phyloP scores from a whole-genome alignment of 1,284 basidiomycete species.

The Hymenochaete sp. region DNA sequence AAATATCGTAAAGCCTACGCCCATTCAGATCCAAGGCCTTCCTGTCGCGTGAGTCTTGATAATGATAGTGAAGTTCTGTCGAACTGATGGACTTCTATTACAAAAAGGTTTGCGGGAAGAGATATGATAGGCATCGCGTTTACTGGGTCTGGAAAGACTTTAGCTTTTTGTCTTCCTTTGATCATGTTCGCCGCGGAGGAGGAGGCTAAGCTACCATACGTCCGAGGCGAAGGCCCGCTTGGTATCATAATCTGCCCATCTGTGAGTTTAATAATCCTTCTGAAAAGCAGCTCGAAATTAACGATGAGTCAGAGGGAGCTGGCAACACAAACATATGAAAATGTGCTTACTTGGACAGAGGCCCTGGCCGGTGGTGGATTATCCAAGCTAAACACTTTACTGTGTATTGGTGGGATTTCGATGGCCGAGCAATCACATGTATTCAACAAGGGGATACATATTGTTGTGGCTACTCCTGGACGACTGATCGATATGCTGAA shows the following conservation, averaged over 20 bases:
- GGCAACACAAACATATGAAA: constrained; percentile 94
- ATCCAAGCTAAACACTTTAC: constrained; percentile 77
- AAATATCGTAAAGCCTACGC: constrained; percentile 83
- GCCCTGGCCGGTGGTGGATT: constrained; percentile 79
- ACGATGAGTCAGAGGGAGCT: constrained; percentile 55
- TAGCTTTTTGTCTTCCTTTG: constrained; percentile 88
- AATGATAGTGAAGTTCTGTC: neutral
- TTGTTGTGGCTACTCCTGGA: constrained; percentile 95
- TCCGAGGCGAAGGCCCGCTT: constrained; percentile 90
- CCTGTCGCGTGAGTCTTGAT: constrained; percentile 76
- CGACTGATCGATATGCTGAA: constrained; percentile 96
- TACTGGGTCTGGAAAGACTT: constrained; percentile 88
- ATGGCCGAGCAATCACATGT: constrained; percentile 95
- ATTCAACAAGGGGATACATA: constrained; percentile 84
- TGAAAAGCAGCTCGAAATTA: neutral
- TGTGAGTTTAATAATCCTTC: constrained; percentile 21
- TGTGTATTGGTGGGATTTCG: constrained; percentile 96
- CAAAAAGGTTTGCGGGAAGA: constrained; percentile 70
- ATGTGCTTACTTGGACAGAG: constrained; percentile 77
- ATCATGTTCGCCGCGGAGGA: constrained; percentile 94
- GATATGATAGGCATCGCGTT: constrained; percentile 96
- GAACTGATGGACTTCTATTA: neutral
- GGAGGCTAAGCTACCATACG: constrained; percentile 83
- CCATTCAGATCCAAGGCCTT: constrained; percentile 96
- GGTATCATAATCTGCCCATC: constrained; percentile 95